Percentiles rank a stretch among this genome's conserved stretches.
phyloP scores from a whole-genome alignment of 2,329 filamentous ascomycete genomes.

The Fusarium caatingaense region DNA sequence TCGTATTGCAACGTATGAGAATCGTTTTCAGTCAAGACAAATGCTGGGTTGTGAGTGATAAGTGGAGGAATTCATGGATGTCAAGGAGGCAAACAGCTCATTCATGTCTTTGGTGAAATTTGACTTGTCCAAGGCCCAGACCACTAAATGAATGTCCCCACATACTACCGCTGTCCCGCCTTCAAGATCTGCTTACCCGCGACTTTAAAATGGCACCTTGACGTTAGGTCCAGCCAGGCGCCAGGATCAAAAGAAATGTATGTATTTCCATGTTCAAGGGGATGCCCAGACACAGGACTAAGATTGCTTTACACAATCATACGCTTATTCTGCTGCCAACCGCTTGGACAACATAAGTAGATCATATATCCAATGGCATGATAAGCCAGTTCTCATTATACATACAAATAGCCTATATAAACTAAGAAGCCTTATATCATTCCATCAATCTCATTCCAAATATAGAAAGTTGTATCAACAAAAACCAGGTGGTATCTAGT shows the following conservation, averaged over 20 bases:
- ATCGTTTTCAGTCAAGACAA: neutral
- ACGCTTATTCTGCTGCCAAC: neutral
- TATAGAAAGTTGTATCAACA: constrained; percentile 22
- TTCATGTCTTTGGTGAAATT: neutral
- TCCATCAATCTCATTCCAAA: constrained; percentile 15
- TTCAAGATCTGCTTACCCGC: constrained; percentile 17
- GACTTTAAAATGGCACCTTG: neutral
- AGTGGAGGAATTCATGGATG: neutral
- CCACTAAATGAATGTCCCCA: neutral
- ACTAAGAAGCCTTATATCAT: neutral
- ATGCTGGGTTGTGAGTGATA: neutral
- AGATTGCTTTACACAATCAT: neutral
- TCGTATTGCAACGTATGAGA: neutral
- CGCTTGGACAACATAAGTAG: neutral
- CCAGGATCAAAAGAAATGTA: neutral
- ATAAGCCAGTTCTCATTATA: constrained; percentile 5
- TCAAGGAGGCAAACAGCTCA: constrained; percentile 6
- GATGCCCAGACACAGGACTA: neutral
- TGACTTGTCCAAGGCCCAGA: neutral
- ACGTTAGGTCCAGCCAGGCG: neutral
- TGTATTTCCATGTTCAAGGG: neutral
- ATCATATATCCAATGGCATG: neutral
- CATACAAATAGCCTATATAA: constrained; percentile 10
- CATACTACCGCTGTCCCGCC: neutral
- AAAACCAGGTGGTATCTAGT: constrained; percentile 43